phyloP scores from a whole-genome alignment of 345 rosid species.

The Microthlaspi erraticum region DNA sequence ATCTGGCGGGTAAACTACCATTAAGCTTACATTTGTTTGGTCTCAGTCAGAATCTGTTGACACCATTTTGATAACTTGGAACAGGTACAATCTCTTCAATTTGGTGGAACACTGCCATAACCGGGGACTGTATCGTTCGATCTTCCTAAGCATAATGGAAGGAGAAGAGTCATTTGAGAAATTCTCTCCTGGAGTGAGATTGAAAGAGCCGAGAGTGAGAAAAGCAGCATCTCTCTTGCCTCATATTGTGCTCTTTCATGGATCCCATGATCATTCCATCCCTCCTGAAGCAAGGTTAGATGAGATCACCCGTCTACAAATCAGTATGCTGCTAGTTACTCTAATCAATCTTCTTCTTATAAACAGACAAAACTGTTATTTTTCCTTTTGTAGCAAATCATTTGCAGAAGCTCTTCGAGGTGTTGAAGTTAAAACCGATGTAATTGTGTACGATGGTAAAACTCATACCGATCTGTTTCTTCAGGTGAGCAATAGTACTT shows the following conservation, averaged over 20 bases:
- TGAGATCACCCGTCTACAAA: constrained; percentile 29
- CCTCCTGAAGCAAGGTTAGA: constrained; percentile 86
- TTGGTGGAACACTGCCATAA: constrained; percentile 80
- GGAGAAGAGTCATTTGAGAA: constrained; percentile 78
- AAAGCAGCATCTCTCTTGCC: constrained; percentile 69
- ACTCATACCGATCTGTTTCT: constrained; percentile 93
- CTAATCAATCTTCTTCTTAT: background rate
- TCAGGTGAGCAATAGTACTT: constrained; percentile 56
- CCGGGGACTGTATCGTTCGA: constrained; percentile 84
- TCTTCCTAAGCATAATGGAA: constrained; percentile 94
- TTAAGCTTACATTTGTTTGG: background rate
- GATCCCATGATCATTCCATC: constrained; percentile 82
- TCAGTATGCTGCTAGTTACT: background rate
- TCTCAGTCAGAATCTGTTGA: constrained; percentile 11
- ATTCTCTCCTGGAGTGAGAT: constrained; percentile 81
- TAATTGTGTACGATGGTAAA: constrained; percentile 73
- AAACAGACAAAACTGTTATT: constrained; percentile 7
- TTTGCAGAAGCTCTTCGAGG: constrained; percentile 65
- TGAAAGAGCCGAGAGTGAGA: constrained; percentile 59
- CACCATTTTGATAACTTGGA: constrained; percentile 15
- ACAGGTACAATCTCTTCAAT: constrained; percentile 86
- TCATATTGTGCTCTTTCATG: constrained; percentile 82
- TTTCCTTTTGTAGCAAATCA: constrained; percentile 56
- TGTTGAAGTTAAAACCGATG: constrained; percentile 64
- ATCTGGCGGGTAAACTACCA: constrained; percentile 78